Evolutionary conservation across 768 basidiomycete genomes (phyloP).

Genomic region (Hypholoma fasciculare): DNA sequence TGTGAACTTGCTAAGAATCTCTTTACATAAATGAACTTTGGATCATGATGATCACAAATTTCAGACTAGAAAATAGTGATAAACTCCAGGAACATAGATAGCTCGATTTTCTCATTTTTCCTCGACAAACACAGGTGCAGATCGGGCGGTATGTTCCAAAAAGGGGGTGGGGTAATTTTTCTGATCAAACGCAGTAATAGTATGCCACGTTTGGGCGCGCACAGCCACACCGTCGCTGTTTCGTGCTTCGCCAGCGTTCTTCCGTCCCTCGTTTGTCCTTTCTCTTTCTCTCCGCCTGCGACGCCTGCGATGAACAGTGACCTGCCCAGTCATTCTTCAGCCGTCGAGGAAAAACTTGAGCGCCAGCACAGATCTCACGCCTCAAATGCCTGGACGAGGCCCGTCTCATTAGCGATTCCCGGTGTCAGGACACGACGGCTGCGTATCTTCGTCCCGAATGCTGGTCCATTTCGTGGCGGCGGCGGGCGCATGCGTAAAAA

Average conservation of each 20-base stretch:
- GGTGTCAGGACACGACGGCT: conserved; percentile 57
- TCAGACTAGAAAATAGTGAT: too few relatives aligned
- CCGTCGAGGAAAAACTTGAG: conserved; percentile 40
- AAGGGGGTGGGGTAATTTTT: not conserved
- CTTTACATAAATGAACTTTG: too few relatives aligned
- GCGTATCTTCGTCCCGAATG: conserved; percentile 57
- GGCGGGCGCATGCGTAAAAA: conserved; percentile 50
- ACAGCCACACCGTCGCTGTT: not conserved
- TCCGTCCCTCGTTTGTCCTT: conserved; percentile 1
- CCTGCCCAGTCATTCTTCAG: conserved; percentile 44
- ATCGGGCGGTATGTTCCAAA: too few relatives aligned
- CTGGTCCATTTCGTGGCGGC: conserved; percentile 37
- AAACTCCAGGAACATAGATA: too few relatives aligned
- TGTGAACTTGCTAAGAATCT: too few relatives aligned
- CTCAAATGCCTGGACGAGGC: conserved; percentile 43
- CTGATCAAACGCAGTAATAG: not conserved
- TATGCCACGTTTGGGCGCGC: not conserved
- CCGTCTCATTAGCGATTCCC: conserved; percentile 58
- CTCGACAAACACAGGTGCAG: too few relatives aligned
- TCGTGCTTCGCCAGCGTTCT: not conserved
- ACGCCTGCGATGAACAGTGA: conserved; percentile 22
- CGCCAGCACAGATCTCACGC: conserved; percentile 32
- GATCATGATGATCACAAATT: too few relatives aligned
- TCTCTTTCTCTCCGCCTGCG: not conserved
- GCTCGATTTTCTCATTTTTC: too few relatives aligned